Evolutionary conservation across 768 basidiomycete genomes (phyloP).

Genomic region (Xerocomellus chrysenteron): DNA sequence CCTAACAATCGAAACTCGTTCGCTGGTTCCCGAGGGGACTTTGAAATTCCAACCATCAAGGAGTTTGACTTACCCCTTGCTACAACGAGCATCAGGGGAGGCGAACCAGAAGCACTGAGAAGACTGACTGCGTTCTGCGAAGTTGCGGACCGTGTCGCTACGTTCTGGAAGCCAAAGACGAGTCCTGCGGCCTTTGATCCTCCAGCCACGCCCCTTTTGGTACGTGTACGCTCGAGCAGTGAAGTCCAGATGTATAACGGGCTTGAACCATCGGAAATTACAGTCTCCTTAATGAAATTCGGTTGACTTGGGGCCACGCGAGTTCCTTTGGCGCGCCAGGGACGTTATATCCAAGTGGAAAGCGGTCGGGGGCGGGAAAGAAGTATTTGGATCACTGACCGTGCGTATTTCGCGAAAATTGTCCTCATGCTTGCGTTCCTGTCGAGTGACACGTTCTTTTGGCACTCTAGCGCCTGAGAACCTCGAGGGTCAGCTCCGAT

Average conservation of each 20-base stretch:
- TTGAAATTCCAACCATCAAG: conserved; percentile 25
- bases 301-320: conserved; percentile 20
- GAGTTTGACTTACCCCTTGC: conserved; percentile 18
- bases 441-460: conserved; percentile 1
- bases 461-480: conserved; percentile 8
- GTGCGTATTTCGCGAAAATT: conserved; percentile 10
- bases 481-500: conserved; percentile 1
- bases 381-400: conserved; percentile 1
- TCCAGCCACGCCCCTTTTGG: conserved; percentile 21
- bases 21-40: conserved; percentile 17
- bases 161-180: conserved; percentile 18
- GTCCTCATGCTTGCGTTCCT: not conserved
- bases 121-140: conserved; percentile 19
- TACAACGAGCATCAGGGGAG: conserved; percentile 31
- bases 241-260: conserved; percentile 3
- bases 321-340: conserved; percentile 17
- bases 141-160: conserved; percentile 6
- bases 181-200: conserved; percentile 20
- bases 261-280: conserved; percentile 24
- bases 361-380: not conserved
- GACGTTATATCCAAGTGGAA: conserved; percentile 7
- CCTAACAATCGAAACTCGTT: conserved; percentile 18
- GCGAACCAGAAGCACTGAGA: conserved; percentile 26
- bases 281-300: conserved; percentile 16
- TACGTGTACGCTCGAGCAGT: conserved; percentile 13